These are phyloP conservation scores for Tolypocladium cylindrosporum DNA, from an alignment of 2,329 filamentous ascomycete genomes.

Conservation along the genomic window DNA sequence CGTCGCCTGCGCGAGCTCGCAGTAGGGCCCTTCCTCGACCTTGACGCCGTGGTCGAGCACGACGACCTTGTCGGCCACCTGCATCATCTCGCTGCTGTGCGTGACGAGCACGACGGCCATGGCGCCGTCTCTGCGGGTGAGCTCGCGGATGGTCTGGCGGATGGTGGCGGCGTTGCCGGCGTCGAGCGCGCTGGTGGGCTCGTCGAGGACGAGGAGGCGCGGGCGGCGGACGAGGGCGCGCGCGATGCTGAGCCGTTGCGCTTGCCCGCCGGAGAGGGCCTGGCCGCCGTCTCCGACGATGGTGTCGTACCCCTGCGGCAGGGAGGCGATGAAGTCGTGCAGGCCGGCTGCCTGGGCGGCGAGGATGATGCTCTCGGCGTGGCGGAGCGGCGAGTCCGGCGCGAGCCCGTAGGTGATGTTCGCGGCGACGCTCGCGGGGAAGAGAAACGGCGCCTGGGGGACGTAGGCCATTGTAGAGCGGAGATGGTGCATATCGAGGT, in stretches of 20 bases:
- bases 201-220: slow-evolving; percentile 69
- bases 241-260: slow-evolving; percentile 72
- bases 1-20: slow-evolving; percentile 38
- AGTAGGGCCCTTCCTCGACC: slow-evolving; percentile 58
- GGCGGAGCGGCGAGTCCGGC: slow-evolving; percentile 39
- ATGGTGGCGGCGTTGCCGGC: slow-evolving; percentile 55
- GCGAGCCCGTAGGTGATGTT: slow-evolving; percentile 78
- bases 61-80: slow-evolving; percentile 60
- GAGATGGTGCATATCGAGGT: slow-evolving; percentile 50
- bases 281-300: slow-evolving; percentile 67
- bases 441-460: slow-evolving; percentile 62
- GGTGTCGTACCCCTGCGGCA: slow-evolving; percentile 53
- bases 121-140: slow-evolving; percentile 31
- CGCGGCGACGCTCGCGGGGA: slow-evolving; percentile 64
- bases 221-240: slow-evolving; percentile 65
- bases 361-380: slow-evolving; percentile 29
- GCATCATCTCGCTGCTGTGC: slow-evolving; percentile 80
- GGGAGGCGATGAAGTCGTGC: slow-evolving; percentile 63
- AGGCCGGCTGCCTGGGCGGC: slow-evolving; percentile 55
- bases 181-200: slow-evolving; percentile 78
- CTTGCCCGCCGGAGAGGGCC: slow-evolving; percentile 68
- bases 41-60: slow-evolving; percentile 60
- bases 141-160: slow-evolving; percentile 45
- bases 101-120: slow-evolving; percentile 75
- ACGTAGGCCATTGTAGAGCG: slow-evolving; percentile 57